Base-by-base conservation (phyloP, 768 basidiomycete species). In the Jaapia argillacea region DNA sequence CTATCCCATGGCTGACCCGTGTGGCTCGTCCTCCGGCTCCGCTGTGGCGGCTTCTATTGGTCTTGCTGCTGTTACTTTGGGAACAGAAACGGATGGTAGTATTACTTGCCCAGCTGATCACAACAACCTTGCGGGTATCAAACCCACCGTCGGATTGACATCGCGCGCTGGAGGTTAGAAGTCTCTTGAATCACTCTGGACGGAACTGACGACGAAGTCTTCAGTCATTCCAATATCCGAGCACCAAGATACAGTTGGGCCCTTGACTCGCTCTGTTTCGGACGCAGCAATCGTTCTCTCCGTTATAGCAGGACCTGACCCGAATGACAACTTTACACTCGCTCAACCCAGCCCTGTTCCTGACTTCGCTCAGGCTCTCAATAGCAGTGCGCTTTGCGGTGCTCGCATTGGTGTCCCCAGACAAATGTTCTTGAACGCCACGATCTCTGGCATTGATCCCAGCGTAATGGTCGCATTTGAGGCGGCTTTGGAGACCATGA, bases 1-100 rank as follows among this genome's bases (percentile, higher is more conserved):
- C 51, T 75, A 63, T 44, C 69, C 71, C 0, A 64, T 65, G 10
- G 70, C 64, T 3, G 71, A 77, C 48, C 74, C 77, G 2, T 75
- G 71, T 46, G 76, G 77, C 1, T 77, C 74, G 1, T 77, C 75
- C 0, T 70, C 75, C 5, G 79, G 79, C 2, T 75, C 75, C n/a
- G 79, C 67, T 3, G 63, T 77, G 23, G 64, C 71, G 20, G 60
- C 71, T 2, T 71, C 72, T 2, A 75, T 75, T 39, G 75, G 75
- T 14, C 60, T 77, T 13, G 57, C 64, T n/a, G 59, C 72, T 12
- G 71, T 72, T 2, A 58, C 68, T 0, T 21, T 33, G 24, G 57
- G 56, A 6, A 65, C 71, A 3, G 74, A 76, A 44, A 75, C 74
- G 0, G 68, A 72, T 45, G 74, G 77, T 5, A 75, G 74, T 42